Evolutionary conservation across 768 basidiomycete genomes (phyloP).

Genomic region (Leccinum longicurvipes): DNA sequence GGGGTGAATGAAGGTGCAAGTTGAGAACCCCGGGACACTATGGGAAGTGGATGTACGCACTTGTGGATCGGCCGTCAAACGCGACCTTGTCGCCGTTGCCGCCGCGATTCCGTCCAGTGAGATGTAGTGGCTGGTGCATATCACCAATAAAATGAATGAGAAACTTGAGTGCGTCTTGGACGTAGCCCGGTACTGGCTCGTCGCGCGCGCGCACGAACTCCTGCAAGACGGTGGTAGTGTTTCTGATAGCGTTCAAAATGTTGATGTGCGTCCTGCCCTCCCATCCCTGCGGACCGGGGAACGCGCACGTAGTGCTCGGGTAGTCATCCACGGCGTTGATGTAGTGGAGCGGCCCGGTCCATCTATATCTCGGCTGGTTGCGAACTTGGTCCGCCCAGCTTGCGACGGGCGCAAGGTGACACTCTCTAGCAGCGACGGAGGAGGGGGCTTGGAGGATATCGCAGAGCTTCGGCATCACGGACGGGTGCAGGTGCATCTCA

Average conservation of each 20-base stretch:
- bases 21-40: not conserved
- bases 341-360: constrained; percentile 77
- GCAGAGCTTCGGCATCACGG: constrained; percentile 63
- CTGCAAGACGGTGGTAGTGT: constrained; percentile 63
- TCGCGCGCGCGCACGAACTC: constrained; percentile 38
- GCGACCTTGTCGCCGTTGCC: constrained; percentile 78
- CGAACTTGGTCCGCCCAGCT: constrained; percentile 84
- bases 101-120: constrained; percentile 83
- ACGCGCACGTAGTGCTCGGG: constrained; percentile 71
- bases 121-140: constrained; percentile 90
- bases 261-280: constrained; percentile 53
- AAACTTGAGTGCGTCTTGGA: constrained; percentile 86
- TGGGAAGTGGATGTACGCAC: constrained; percentile 40
- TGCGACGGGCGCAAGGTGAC: constrained; percentile 81
- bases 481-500: constrained; percentile 83
- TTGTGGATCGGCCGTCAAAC: constrained; percentile 70
- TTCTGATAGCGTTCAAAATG: constrained; percentile 74
- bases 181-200: constrained; percentile 31
- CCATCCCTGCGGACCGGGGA: constrained; percentile 78
- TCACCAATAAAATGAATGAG: constrained; percentile 92
- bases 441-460: constrained; percentile 52
- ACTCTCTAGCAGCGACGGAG: constrained; percentile 38
- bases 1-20: not conserved
- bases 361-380: constrained; percentile 49
- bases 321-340: constrained; percentile 72